Conservation (phyloP, 306 rosid species). For the Ziziphus jujuba region DNA sequence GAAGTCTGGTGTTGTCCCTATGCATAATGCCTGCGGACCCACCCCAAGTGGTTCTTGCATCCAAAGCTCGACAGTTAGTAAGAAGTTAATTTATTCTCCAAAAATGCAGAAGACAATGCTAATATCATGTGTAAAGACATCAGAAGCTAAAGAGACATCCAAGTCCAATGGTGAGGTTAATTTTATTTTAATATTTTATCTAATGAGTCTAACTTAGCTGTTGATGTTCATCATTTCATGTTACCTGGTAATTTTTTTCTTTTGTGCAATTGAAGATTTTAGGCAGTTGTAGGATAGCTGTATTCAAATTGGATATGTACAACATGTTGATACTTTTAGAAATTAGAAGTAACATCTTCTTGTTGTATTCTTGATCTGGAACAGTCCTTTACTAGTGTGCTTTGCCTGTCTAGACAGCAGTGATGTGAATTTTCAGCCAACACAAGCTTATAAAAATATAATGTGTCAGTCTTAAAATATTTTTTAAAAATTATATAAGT, state of each 20-base stretch:
- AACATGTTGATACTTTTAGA: neutral
- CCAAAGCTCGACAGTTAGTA: constrained; percentile 45
- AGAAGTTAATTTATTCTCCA: constrained; percentile 39
- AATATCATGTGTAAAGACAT: constrained; percentile 58
- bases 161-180: constrained; percentile 60
- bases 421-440: too few relatives aligned
- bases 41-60: constrained; percentile 29
- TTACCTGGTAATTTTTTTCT: neutral
- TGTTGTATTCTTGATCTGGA: neutral
- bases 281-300: neutral
- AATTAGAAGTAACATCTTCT: neutral
- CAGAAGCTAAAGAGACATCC: constrained; percentile 51
- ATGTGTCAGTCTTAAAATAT: too few relatives aligned
- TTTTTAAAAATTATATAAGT: too few relatives aligned
- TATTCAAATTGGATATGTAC: neutral
- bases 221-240: neutral
- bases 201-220: neutral
- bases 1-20: constrained; percentile 51
- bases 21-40: constrained; percentile 39
- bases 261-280: neutral
- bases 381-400: neutral
- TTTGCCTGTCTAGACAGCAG: too few relatives aligned
- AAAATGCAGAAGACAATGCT: constrained; percentile 43
- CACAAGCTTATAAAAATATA: too few relatives aligned
- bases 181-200: neutral